A percentile compares a stretch with the other conserved stretches of the same genome.
Conservation (phyloP, 495 filamentous ascomycete species). For the Evansstolkia leycettana region DNA sequence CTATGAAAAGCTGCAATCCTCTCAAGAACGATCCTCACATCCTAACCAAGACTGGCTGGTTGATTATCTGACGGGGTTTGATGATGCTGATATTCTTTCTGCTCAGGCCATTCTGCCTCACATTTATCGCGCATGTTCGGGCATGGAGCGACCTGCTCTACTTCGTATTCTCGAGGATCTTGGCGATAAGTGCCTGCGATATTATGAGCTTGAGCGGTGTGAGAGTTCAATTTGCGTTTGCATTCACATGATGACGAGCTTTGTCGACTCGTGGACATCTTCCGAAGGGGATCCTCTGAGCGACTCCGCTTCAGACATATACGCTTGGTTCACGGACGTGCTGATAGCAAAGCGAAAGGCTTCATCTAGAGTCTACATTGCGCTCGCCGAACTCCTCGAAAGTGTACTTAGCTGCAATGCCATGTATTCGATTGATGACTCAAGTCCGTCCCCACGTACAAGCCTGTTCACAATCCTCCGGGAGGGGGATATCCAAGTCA, state of each 20-base stretch:
- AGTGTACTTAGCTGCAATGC: slow-evolving; percentile 51
- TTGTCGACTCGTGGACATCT: slow-evolving; percentile 52
- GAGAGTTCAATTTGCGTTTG: slow-evolving; percentile 62
- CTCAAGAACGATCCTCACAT: slow-evolving; percentile 20
- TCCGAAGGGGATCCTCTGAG: slow-evolving; percentile 40
- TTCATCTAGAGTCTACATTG: slow-evolving; percentile 54
- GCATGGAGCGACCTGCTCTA: slow-evolving; percentile 21
- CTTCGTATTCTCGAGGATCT: slow-evolving; percentile 38
- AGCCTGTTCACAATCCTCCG: slow-evolving; percentile 62
- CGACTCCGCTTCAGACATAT: slow-evolving; percentile 58
- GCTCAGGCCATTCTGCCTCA: slow-evolving; percentile 37
- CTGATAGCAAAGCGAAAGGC: slow-evolving; percentile 49
- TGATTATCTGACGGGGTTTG: slow-evolving; percentile 43
- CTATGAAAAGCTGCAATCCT: slow-evolving; percentile 14
- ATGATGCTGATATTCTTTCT: slow-evolving; percentile 47
- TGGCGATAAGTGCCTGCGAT: slow-evolving; percentile 47
- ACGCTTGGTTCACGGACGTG: slow-evolving; percentile 60
- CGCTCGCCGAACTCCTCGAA: slow-evolving; percentile 54
- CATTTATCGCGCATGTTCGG: slow-evolving; percentile 22
- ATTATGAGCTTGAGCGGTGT: slow-evolving; percentile 55
- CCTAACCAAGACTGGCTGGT: slow-evolving; percentile 33
- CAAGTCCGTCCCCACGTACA: slow-evolving; percentile 56
- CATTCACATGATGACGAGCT: slow-evolving; percentile 55
- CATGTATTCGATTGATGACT: slow-evolving; percentile 42
- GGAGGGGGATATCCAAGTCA: slow-evolving; percentile 55